phyloP scores from a whole-genome alignment of 257 asterid species.

The Cruciata laevipes region DNA sequence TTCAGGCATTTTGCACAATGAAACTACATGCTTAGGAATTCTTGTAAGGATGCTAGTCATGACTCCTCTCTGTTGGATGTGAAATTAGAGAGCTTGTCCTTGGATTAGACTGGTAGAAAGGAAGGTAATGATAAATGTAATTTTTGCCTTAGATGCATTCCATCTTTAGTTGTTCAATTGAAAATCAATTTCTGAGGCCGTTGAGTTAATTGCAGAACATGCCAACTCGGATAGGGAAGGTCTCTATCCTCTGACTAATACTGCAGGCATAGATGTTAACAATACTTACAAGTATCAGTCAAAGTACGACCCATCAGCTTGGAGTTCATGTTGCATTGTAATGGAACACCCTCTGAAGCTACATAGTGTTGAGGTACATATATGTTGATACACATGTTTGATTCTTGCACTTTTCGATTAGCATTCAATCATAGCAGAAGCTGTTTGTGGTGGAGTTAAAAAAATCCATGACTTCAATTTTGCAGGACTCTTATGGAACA shows the following conservation, averaged over 20 bases:
- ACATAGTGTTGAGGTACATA: conserved; percentile 63
- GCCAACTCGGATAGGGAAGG: conserved; percentile 17
- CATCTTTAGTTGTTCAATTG: conserved; percentile 23
- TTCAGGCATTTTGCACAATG: conserved; percentile 19
- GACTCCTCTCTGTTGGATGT: conserved; percentile 27
- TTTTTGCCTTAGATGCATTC: conserved; percentile 44
- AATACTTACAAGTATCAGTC: conserved; percentile 17
- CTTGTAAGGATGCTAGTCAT: conserved; percentile 19
- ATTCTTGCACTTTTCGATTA: not conserved
- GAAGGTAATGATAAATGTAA: conserved; percentile 35
- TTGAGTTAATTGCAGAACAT: conserved; percentile 16
- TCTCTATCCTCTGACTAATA: conserved; percentile 18
- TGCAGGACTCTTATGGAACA: conserved; percentile 54
- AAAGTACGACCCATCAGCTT: conserved; percentile 42
- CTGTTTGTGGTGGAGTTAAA: not conserved
- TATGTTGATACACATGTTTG: conserved; percentile 11
- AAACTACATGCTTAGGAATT: conserved; percentile 17
- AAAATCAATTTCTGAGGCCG: conserved; percentile 9
- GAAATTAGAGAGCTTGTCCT: conserved; percentile 36
- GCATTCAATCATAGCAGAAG: not conserved
- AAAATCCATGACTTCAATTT: conserved; percentile 6
- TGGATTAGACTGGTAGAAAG: conserved; percentile 27
- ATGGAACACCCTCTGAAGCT: conserved; percentile 75
- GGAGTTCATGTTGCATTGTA: conserved; percentile 58
- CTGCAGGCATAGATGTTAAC: conserved; percentile 20